Percentiles rank a stretch among this genome's conserved stretches.
These are phyloP conservation scores for Xylaria sp. DNA, from an alignment of 495 filamentous ascomycete species.

Conservation along the genomic window DNA sequence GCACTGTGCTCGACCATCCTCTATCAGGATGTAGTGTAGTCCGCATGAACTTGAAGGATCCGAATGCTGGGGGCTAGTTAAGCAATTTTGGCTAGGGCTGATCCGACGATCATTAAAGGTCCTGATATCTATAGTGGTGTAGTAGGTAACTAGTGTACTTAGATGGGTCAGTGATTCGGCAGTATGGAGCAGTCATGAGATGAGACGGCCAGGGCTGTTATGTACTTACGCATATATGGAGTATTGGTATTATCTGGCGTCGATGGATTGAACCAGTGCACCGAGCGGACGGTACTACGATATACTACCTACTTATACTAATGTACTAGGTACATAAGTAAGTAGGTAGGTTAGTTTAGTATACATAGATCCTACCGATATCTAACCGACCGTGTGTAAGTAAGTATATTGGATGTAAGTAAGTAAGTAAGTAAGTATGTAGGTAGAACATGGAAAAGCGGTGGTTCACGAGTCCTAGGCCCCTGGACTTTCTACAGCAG, in stretches of 20 bases:
- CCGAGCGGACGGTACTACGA: not conserved
- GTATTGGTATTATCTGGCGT: not conserved
- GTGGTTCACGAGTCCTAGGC: no score
- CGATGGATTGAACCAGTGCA: not conserved
- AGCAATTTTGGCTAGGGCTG: constrained; percentile 28
- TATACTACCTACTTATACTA: not conserved
- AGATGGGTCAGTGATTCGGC: no score
- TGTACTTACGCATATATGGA: not conserved
- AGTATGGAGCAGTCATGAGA: constrained; percentile 1
- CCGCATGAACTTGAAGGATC: constrained; percentile 30
- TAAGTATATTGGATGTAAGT: no score
- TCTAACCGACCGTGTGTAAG: not conserved
- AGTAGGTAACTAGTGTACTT: no score
- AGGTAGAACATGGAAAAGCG: no score
- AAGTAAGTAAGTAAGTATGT: no score
- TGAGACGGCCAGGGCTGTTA: not conserved
- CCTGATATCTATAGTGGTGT: no score
- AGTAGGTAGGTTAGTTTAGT: no score
- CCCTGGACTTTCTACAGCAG: no score
- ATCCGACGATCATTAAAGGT: not conserved
- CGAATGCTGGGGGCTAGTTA: constrained; percentile 29
- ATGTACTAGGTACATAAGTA: no score
- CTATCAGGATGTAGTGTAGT: not conserved
- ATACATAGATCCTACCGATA: not conserved
- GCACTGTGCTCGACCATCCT: not conserved